phyloP scores from a whole-genome alignment of 805 yeast species.

The Spathaspora hagerdaliae region DNA sequence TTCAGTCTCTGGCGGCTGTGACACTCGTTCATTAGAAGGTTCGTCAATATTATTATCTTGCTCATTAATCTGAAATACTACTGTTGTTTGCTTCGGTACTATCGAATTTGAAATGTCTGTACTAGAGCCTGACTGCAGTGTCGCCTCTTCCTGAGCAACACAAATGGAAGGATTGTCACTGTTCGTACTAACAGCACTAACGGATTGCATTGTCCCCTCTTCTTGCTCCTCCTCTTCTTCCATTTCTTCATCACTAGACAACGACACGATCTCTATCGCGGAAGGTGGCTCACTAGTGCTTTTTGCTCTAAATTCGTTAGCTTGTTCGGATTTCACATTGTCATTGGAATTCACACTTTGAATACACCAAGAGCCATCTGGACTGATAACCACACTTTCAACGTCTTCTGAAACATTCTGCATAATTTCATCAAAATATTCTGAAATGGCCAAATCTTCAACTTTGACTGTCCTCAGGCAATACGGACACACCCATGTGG shows the following conservation, averaged over 20 bases:
- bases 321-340: neutral
- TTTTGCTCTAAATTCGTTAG: neutral
- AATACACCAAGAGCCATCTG: conserved; percentile 71
- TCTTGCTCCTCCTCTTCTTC: neutral
- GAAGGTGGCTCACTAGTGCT: neutral
- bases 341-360: neutral
- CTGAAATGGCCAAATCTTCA: conserved; percentile 67
- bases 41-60: neutral
- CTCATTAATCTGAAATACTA: too few relatives aligned
- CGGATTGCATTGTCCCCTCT: neutral
- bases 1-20: neutral
- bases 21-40: neutral
- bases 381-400: conserved; percentile 62
- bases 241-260: conserved; percentile 47
- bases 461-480: conserved; percentile 55
- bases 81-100: neutral
- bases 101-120: neutral
- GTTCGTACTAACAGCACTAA: neutral
- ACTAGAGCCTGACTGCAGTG: neutral
- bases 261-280: conserved; percentile 42
- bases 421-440: conserved; percentile 64
- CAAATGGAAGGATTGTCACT: neutral
- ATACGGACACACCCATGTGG: conserved; percentile 87
- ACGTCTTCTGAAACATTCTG: conserved; percentile 47
- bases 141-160: neutral